Conservation (phyloP, 2,329 filamentous ascomycete species). For the Bipolaris victoriae region DNA sequence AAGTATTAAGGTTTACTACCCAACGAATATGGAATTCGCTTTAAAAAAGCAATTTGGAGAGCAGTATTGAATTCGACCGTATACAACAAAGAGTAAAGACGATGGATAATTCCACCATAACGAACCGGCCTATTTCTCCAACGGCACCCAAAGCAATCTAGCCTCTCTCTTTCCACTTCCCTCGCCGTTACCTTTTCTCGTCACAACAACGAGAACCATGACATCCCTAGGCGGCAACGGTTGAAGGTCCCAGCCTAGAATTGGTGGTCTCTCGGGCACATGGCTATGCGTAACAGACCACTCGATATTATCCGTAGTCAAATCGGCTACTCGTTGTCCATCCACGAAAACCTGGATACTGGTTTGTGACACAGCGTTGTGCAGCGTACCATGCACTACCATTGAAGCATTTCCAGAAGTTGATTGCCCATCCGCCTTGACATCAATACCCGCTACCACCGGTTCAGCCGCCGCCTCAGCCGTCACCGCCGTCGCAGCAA, state of each 20-base stretch:
- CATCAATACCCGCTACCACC: not conserved
- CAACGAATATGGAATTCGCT: no score
- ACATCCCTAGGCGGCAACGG: slow-evolving; percentile 23
- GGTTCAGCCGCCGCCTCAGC: not conserved
- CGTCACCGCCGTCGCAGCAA: not conserved
- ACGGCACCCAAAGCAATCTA: slow-evolving; percentile 1
- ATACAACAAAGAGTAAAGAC: not conserved
- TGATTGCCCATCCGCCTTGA: not conserved
- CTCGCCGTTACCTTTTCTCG: slow-evolving; percentile 5
- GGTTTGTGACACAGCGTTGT: not conserved
- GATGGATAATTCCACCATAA: not conserved
- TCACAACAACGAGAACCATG: slow-evolving; percentile 33
- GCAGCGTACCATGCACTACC: slow-evolving; percentile 5
- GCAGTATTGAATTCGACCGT: no score
- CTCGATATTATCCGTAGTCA: not conserved
- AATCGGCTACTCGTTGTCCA: slow-evolving; percentile 16
- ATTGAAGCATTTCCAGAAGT: not conserved
- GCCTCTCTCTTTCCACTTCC: slow-evolving; percentile 7
- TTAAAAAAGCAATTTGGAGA: no score
- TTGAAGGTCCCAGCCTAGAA: slow-evolving; percentile 36
- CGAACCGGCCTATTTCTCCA: not conserved
- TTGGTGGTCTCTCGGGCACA: slow-evolving; percentile 7
- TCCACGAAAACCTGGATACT: slow-evolving; percentile 28
- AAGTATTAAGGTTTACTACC: no score
- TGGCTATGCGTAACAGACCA: slow-evolving; percentile 21